Conservation (phyloP, 805 yeast species). For the Huiozyma naganishii region DNA sequence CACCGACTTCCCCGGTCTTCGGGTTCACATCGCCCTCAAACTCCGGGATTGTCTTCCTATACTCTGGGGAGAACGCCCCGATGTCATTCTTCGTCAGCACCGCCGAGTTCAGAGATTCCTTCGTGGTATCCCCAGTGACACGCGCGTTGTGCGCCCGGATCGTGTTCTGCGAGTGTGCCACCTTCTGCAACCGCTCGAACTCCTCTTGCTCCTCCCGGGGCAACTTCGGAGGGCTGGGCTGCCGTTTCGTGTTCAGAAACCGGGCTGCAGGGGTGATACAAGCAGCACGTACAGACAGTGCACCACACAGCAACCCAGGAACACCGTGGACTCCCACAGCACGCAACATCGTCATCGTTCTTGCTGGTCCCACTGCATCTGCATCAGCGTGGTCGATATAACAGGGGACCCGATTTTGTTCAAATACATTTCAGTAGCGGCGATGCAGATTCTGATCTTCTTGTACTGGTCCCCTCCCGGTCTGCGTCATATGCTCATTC, state of each 20-base stretch:
- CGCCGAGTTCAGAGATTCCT: conserved; percentile 27
- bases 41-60: conserved; percentile 75
- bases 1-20: conserved; percentile 88
- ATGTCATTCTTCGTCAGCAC: conserved; percentile 39
- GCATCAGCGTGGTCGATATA: no score
- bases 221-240: conserved; percentile 24
- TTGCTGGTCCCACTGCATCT: no score
- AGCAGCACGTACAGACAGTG: no score
- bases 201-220: conserved; percentile 45
- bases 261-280: not conserved
- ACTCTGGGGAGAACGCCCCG: conserved; percentile 57
- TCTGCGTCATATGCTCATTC: conserved; percentile 24
- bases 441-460: no score
- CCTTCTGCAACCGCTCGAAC: conserved; percentile 73
- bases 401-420: no score
- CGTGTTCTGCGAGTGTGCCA: conserved; percentile 70
- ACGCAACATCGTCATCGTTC: not conserved
- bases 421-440: no score
- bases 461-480: not conserved
- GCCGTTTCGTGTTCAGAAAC: not conserved
- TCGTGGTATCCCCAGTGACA: conserved; percentile 23
- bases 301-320: no score
- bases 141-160: conserved; percentile 61
- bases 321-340: not conserved
- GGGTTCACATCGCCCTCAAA: conserved; percentile 94